Conservation (phyloP, 2,329 filamentous ascomycete species). For the Apiospora aurea region DNA sequence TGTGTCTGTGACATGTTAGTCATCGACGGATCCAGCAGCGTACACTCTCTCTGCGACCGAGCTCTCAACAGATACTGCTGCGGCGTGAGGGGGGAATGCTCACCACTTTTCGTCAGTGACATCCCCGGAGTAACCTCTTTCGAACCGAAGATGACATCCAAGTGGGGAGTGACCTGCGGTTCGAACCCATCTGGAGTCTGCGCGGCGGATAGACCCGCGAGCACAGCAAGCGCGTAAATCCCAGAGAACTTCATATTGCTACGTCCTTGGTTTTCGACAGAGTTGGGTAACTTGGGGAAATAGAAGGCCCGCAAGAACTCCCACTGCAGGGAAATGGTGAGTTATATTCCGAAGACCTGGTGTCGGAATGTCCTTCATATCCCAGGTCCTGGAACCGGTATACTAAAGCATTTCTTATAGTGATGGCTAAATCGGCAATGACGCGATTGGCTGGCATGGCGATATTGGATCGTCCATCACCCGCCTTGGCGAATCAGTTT, state of each 20-base stretch:
- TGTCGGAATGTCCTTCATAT: neutral
- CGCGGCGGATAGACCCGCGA: constrained; percentile 16
- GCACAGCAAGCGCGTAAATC: neutral
- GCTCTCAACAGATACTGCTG: too few species aligned
- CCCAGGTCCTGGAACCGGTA: neutral
- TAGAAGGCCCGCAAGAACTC: neutral
- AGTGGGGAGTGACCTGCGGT: constrained; percentile 22
- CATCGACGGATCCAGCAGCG: neutral
- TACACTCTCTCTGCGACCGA: neutral
- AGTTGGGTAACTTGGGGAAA: neutral
- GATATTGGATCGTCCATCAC: constrained; percentile 9
- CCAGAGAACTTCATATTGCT: constrained; percentile 20
- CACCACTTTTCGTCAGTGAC: constrained; percentile 35
- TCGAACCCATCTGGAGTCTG: constrained; percentile 26
- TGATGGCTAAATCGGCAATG: neutral
- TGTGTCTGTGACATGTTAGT: constrained; percentile 31
- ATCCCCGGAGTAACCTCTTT: constrained; percentile 39
- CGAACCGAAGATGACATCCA: constrained; percentile 28
- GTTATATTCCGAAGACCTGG: neutral
- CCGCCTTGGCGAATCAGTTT: constrained; percentile 25
- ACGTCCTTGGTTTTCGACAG: neutral
- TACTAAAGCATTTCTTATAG: neutral
- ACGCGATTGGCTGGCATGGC: neutral
- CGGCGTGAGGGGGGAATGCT: neutral
- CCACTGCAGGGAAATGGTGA: neutral